Percentiles rank a stretch among this genome's conserved stretches.
Conservation (phyloP, 441 rosid species). For the Aquilaria agallochum region DNA sequence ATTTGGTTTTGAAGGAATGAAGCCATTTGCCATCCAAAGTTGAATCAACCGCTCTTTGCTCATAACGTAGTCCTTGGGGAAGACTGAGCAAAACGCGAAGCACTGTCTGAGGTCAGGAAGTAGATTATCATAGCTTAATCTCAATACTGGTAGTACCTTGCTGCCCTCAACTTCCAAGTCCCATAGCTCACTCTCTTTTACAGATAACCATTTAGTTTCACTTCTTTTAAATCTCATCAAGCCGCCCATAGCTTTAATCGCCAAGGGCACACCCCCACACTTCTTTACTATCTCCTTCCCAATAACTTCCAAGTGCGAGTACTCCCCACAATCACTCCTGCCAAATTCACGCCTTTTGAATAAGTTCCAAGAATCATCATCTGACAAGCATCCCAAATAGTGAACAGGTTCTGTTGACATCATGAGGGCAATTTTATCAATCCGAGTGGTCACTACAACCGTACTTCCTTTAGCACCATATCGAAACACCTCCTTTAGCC, state of each 20-base stretch:
- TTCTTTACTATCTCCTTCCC: constrained; percentile 10
- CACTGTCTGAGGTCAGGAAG: not conserved
- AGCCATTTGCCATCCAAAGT: constrained; percentile 14
- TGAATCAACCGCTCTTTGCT: constrained; percentile 3
- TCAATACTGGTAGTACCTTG: not conserved
- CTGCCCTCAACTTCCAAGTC: not conserved
- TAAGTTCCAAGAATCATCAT: too few relatives aligned
- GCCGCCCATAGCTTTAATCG: not conserved
- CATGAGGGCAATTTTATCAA: not conserved
- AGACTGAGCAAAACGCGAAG: constrained; percentile 10
- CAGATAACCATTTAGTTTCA: not conserved
- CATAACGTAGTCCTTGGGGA: constrained; percentile 6
- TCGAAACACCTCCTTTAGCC: too few relatives aligned
- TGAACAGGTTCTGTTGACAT: not conserved
- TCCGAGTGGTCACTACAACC: not conserved
- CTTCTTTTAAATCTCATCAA: constrained; percentile 2
- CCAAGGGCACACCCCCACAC: constrained; percentile 7
- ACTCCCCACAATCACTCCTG: not conserved
- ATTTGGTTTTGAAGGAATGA: not conserved
- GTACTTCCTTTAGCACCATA: too few relatives aligned
- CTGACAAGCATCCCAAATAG: too few relatives aligned
- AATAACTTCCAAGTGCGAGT: not conserved
- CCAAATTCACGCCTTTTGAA: not conserved
- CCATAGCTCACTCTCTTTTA: constrained; percentile 8
- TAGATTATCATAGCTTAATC: not conserved